Conservation (phyloP, 1,139 yeast genomes). For the Suhomyces coccinellae region DNA sequence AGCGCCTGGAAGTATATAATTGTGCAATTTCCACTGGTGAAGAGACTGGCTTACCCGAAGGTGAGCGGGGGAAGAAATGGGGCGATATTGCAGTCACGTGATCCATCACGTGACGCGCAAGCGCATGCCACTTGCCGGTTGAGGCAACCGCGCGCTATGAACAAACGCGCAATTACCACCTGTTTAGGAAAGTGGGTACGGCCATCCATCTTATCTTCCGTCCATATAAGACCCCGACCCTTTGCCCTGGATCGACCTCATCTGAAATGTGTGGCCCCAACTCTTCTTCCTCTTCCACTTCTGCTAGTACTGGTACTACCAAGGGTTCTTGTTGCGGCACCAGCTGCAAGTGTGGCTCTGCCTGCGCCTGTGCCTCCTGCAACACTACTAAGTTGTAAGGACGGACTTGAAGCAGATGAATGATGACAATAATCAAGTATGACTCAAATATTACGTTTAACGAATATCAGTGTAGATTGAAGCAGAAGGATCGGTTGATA, state of each 20-base stretch:
- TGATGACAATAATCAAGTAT: too few relatives aligned
- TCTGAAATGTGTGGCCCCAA: conserved; percentile 26
- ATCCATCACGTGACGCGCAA: not conserved
- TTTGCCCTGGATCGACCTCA: not conserved
- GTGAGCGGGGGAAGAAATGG: not conserved
- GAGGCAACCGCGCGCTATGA: not conserved
- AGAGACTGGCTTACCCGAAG: not conserved
- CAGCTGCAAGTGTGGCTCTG: conserved; percentile 46
- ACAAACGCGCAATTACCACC: conserved; percentile 2
- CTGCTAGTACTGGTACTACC: conserved; percentile 5
- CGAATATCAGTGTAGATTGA: not conserved
- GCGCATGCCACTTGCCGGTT: conserved; percentile 1
- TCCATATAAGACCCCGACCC: not conserved
- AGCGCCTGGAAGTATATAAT: too few relatives aligned
- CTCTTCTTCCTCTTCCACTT: conserved; percentile 16
- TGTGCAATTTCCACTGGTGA: not conserved
- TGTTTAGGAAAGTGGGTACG: not conserved
- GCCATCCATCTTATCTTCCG: conserved; percentile 4
- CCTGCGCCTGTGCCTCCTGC: conserved; percentile 41
- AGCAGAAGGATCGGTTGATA: too few relatives aligned
- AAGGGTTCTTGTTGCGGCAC: conserved; percentile 35
- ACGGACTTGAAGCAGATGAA: not conserved
- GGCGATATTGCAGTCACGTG: not conserved
- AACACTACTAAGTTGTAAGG: conserved; percentile 41
- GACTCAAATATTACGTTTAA: not conserved